phyloP scores from a whole-genome alignment of 495 filamentous ascomycete species.

The Xeromyces bisporus region DNA sequence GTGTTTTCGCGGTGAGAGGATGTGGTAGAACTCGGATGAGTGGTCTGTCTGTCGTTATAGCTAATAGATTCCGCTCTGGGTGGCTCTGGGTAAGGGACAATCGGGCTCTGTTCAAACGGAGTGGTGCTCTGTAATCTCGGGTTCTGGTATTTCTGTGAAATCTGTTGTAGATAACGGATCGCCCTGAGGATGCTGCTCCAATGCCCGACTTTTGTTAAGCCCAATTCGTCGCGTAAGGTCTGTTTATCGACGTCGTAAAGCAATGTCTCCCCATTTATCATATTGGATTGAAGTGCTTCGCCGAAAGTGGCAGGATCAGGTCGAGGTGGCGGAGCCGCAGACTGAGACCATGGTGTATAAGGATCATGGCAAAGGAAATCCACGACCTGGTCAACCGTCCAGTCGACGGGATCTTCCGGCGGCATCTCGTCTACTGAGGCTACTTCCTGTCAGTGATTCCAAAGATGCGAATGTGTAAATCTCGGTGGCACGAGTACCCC shows the following conservation, averaged over 20 bases:
- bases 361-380: conserved; percentile 40
- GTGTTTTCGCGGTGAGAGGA: background rate
- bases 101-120: background rate
- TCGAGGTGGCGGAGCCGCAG: conserved; percentile 13
- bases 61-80: background rate
- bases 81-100: background rate
- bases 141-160: conserved; percentile 24
- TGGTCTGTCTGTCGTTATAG: background rate
- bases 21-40: background rate
- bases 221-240: conserved; percentile 32
- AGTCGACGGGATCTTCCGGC: conserved; percentile 43
- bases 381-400: conserved; percentile 49
- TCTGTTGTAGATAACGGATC: conserved; percentile 25
- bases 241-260: conserved; percentile 31
- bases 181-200: conserved; percentile 27
- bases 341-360: conserved; percentile 25
- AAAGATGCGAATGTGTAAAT: no score
- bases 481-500: no score
- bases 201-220: conserved; percentile 29
- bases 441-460: background rate
- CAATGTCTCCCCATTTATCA: conserved; percentile 44
- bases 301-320: conserved; percentile 37
- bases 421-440: conserved; percentile 7
- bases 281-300: conserved; percentile 35
- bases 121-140: background rate